Conservation (phyloP, 495 filamentous ascomycete genomes). For the Penicillium tannophilum region DNA sequence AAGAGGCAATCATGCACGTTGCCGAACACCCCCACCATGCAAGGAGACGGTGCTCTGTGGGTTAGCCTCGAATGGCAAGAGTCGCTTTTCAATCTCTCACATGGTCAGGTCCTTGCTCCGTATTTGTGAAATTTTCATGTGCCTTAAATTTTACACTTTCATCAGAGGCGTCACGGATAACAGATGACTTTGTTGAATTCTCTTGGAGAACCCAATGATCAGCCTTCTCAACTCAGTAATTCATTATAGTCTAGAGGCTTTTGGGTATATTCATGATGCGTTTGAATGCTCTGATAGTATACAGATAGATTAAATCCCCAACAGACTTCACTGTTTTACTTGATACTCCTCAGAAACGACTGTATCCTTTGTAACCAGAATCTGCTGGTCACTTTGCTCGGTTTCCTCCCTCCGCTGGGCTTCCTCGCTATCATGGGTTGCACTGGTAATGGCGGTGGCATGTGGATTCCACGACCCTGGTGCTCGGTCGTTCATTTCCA, state of each 20-base stretch:
- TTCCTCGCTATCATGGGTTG: slow-evolving; percentile 1
- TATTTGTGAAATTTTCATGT: not conserved
- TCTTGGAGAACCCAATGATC: too few species aligned
- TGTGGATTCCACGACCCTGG: slow-evolving; percentile 7
- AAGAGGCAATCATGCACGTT: not conserved
- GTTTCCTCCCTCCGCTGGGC: not conserved
- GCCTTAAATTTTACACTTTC: not conserved
- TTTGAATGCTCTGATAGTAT: not conserved
- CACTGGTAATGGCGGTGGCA: slow-evolving; percentile 1
- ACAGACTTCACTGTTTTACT: not conserved
- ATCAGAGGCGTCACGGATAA: too few species aligned
- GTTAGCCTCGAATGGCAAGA: not conserved
- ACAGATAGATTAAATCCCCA: not conserved
- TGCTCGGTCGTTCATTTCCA: slow-evolving; percentile 10
- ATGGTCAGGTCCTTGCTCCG: not conserved
- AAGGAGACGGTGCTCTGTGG: not conserved
- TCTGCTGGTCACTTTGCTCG: slow-evolving; percentile 2
- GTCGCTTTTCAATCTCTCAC: not conserved
- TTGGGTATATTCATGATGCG: too few species aligned
- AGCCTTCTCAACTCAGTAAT: too few species aligned
- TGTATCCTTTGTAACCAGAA: slow-evolving; percentile 12
- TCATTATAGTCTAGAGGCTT: too few species aligned
- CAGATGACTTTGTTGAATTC: too few species aligned
- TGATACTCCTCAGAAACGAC: slow-evolving; percentile 5
- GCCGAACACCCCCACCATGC: not conserved